Evolutionary conservation across 2,329 filamentous ascomycete genomes (phyloP), one percentile per base, ranked within the genome.

Genomic region (Fusarium pseudocircinatum): DNA sequence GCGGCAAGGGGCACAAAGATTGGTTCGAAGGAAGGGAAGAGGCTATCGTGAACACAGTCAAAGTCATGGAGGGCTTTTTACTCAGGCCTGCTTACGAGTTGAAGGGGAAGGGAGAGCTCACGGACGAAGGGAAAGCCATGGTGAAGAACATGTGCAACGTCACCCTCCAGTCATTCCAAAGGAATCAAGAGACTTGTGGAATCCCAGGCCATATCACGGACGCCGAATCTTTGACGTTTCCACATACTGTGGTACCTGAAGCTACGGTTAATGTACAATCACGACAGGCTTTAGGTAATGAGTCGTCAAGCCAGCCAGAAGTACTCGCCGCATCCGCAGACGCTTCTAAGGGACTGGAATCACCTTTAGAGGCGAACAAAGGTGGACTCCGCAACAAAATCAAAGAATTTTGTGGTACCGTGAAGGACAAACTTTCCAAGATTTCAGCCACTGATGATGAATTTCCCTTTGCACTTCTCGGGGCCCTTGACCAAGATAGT

Each of bases 21-120:
- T 71, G 67, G 58, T 68, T 67, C 16, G 4, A 42, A 7, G 42
- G 46, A 9, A 11, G 22, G 10, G 36, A 20, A 36, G 58, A 58
- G 4, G 40, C 20, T 8, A 60, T 74, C 11, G n/a, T 53, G 15
- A 36, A 12, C 22, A 58, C 62, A 6, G 50, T 74, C n/a, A 49
- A 37, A 7, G 22, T 43, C 13, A 73, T 71, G 62, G 62, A 71
- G n/a, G 22, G 36, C 14, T 74, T 74, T 15, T 26, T 74, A 24
- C 54, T 28, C 6, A 15, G 49, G 7, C 50, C 62, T 24, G 54
- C 59, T 14, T 73, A 74, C 47, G 70, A 67, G 39, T 13, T 57
- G 34, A 32, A 39, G 39, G 28, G 18, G 50, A 36, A 46, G 28
- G n/a, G 28, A 39, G 6, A 36, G 53, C 15, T 73, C 8, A 65